phyloP scores from a whole-genome alignment of 257 asterid genomes.

The Lantana camara region DNA sequence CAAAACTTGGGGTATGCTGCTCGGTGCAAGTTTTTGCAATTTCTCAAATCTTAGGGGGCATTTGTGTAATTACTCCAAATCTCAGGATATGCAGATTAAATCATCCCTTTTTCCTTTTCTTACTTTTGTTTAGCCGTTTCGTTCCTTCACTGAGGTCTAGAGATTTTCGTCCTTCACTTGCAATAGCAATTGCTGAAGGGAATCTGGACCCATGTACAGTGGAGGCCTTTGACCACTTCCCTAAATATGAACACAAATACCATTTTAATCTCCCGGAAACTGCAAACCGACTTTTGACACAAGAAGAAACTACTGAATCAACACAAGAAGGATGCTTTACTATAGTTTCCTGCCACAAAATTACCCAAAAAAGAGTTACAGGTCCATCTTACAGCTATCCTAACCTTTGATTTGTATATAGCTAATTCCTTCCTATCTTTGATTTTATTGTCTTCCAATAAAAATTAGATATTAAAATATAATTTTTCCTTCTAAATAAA shows the following conservation, averaged over 20 bases:
- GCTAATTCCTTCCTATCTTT: no score
- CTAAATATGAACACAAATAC: slow-evolving; percentile 21
- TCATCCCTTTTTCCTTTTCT: neutral
- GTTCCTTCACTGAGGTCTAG: slow-evolving; percentile 53
- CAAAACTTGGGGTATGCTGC: no score
- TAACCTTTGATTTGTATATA: no score
- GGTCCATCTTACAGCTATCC: slow-evolving; percentile 39
- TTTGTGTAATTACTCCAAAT: no score
- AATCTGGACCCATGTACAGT: slow-evolving; percentile 69
- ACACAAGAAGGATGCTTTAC: slow-evolving; percentile 44
- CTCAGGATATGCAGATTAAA: no score
- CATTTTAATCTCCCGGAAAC: slow-evolving; percentile 29
- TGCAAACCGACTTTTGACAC: slow-evolving; percentile 28
- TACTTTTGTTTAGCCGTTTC: neutral
- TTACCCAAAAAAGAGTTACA: slow-evolving; percentile 40
- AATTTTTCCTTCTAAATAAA: no score
- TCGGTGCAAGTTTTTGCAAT: no score
- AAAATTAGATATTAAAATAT: no score
- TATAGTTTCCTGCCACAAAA: slow-evolving; percentile 43
- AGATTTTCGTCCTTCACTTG: slow-evolving; percentile 58
- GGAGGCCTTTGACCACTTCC: slow-evolving; percentile 63
- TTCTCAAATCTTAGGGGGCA: no score
- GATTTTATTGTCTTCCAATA: no score
- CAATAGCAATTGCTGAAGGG: slow-evolving; percentile 73
- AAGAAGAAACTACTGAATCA: slow-evolving; percentile 37